These are phyloP conservation scores for Phalaenopsis aphrodite DNA, from an alignment of 106 monocot species.

Conservation along the genomic window DNA sequence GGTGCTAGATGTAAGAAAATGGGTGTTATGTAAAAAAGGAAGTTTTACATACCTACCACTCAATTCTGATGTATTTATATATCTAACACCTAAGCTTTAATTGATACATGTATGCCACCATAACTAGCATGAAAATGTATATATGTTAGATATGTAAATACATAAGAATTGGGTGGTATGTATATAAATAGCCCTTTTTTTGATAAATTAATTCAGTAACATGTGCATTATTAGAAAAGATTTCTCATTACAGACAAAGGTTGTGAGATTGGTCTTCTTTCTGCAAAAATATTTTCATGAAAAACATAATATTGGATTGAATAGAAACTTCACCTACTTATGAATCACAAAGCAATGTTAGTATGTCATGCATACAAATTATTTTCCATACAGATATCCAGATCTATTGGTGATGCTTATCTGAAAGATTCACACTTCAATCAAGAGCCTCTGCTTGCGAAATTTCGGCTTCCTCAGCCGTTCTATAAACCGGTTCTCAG, in stretches of 20 bases:
- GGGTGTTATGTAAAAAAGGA: no score
- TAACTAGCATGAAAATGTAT: no score
- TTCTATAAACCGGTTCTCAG: slow-evolving; percentile 23
- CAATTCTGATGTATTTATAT: no score
- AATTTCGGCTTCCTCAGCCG: slow-evolving; percentile 23
- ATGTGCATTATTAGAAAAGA: neutral
- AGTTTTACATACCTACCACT: no score
- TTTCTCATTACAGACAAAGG: neutral
- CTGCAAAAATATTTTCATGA: neutral
- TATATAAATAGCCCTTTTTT: neutral
- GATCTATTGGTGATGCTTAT: slow-evolving; percentile 32
- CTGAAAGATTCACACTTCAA: slow-evolving; percentile 24
- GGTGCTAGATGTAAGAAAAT: no score
- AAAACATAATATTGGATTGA: neutral
- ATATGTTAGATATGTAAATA: no score
- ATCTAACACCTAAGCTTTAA: no score
- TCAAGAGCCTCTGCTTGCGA: slow-evolving; percentile 26
- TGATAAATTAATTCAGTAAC: neutral
- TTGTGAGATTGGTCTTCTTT: neutral
- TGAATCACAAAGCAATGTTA: neutral
- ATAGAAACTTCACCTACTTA: neutral
- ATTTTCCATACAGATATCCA: slow-evolving; percentile 21
- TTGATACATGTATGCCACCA: no score
- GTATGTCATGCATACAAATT: neutral
- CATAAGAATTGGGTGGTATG: no score